phyloP scores from a whole-genome alignment of 495 filamentous ascomycete species.

The Echria macrotheca region DNA sequence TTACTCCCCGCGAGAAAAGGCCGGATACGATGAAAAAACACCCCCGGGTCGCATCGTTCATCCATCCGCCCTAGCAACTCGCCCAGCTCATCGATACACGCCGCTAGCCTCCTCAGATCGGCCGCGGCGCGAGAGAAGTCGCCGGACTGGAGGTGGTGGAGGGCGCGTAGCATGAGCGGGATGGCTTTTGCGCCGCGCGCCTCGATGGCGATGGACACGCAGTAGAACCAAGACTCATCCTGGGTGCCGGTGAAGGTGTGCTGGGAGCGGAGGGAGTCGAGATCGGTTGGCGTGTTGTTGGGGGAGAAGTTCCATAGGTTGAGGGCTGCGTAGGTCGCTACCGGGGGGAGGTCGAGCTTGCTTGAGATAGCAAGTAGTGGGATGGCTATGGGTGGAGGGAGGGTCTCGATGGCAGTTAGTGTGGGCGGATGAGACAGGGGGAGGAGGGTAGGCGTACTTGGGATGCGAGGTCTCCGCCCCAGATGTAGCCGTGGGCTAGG shows the following conservation, averaged over 20 bases:
- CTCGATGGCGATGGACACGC: constrained; percentile 92
- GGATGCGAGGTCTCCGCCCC: constrained; percentile 38
- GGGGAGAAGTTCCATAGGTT: constrained; percentile 92
- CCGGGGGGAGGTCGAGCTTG: constrained; percentile 76
- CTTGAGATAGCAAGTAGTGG: constrained; percentile 70
- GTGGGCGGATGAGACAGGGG: background rate
- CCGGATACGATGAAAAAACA: constrained; percentile 90
- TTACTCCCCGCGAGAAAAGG: constrained; percentile 93
- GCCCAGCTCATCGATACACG: constrained; percentile 66
- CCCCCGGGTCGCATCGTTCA: constrained; percentile 84
- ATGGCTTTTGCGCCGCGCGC: constrained; percentile 77
- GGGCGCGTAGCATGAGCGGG: constrained; percentile 72
- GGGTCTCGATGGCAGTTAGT: constrained; percentile 26
- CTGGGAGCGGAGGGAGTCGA: constrained; percentile 69
- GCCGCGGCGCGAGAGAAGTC: constrained; percentile 11
- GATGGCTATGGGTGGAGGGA: constrained; percentile 74
- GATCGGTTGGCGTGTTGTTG: constrained; percentile 56
- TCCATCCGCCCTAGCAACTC: constrained; percentile 73
- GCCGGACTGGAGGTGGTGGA: constrained; percentile 55
- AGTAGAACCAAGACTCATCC: constrained; percentile 96
- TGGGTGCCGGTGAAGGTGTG: constrained; percentile 86
- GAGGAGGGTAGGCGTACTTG: constrained; percentile 21
- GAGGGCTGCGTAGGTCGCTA: constrained; percentile 84
- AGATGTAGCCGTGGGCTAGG: constrained; percentile 29
- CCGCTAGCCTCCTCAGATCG: constrained; percentile 59